Percentiles rank a stretch among this genome's conserved stretches.
phyloP scores from a whole-genome alignment of 2,329 filamentous ascomycete species.

The Clonostachys byssicola region DNA sequence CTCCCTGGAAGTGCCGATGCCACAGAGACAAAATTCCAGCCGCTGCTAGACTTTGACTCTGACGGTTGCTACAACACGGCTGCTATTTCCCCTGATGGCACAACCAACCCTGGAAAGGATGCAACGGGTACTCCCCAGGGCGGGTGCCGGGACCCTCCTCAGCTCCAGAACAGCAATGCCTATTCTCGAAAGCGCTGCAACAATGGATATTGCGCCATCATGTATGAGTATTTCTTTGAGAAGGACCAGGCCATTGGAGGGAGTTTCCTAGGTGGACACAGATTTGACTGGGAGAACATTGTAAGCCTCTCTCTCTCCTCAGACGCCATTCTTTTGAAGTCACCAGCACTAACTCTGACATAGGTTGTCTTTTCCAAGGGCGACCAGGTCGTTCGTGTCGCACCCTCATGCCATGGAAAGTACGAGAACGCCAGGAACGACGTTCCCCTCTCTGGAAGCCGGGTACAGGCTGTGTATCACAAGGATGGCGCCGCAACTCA shows the following conservation, averaged over 20 bases:
- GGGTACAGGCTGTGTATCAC: constrained; percentile 18
- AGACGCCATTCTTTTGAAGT: too few relatives aligned
- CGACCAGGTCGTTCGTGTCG: constrained; percentile 15
- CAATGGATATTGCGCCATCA: constrained; percentile 22
- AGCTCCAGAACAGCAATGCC: constrained; percentile 21
- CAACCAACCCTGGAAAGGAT: constrained; percentile 15
- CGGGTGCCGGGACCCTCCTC: constrained; percentile 19
- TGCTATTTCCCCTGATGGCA: constrained; percentile 31
- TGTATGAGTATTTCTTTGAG: constrained; percentile 34
- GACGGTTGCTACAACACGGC: constrained; percentile 40
- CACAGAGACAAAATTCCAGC: constrained; percentile 26
- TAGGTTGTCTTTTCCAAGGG: constrained; percentile 21
- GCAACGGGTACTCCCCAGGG: constrained; percentile 18
- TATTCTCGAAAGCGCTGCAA: constrained; percentile 24
- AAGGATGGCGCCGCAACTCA: constrained; percentile 19
- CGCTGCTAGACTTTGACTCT: constrained; percentile 29
- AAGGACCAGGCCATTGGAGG: constrained; percentile 33
- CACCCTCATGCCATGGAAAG: constrained; percentile 17
- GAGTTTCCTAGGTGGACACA: constrained; percentile 23
- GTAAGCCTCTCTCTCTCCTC: not conserved
- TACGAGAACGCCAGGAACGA: constrained; percentile 14
- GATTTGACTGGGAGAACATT: constrained; percentile 35
- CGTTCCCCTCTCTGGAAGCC: constrained; percentile 10
- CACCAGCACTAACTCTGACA: not conserved
- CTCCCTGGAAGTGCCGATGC: constrained; percentile 23